These are phyloP conservation scores for Tolypocladium cylindrosporum DNA, from an alignment of 2,329 filamentous ascomycete genomes.

Conservation along the genomic window DNA sequence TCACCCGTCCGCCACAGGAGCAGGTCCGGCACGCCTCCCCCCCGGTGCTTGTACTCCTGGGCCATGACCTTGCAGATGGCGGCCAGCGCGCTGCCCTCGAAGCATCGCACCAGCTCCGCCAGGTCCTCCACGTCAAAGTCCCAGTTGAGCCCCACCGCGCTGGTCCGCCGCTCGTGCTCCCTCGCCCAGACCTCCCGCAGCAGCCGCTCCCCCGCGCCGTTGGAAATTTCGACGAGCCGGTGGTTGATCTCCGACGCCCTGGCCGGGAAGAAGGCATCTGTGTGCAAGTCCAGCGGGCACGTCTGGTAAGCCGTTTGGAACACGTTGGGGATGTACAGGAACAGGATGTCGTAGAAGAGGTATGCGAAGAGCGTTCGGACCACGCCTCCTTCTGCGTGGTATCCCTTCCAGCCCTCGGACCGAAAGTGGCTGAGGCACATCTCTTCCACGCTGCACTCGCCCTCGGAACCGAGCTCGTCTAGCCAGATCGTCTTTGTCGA, in stretches of 20 bases:
- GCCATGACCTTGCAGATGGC: constrained; percentile 88
- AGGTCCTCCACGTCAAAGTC: constrained; percentile 72
- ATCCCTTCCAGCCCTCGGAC: constrained; percentile 81
- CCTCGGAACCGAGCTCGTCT: constrained; percentile 58
- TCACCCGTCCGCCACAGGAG: constrained; percentile 63
- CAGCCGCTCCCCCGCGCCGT: constrained; percentile 62
- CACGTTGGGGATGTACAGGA: constrained; percentile 88
- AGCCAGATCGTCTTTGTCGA: constrained; percentile 79
- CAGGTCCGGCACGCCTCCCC: constrained; percentile 83
- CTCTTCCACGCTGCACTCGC: constrained; percentile 78
- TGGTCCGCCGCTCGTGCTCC: constrained; percentile 63
- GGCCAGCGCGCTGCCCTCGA: constrained; percentile 69
- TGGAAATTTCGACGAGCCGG: constrained; percentile 75
- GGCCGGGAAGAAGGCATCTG: constrained; percentile 80
- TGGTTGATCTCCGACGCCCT: constrained; percentile 85
- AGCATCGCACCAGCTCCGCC: constrained; percentile 67
- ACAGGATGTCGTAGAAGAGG: constrained; percentile 87
- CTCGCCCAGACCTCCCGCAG: constrained; percentile 58
- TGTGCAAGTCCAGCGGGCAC: constrained; percentile 84
- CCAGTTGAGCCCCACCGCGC: constrained; percentile 90
- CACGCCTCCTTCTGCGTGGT: constrained; percentile 86
- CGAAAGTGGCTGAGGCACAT: constrained; percentile 91
- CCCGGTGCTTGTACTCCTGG: constrained; percentile 82
- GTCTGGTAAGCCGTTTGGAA: constrained; percentile 96
- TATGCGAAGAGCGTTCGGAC: constrained; percentile 84